These are phyloP conservation scores for Penicillium verrucosum DNA, from an alignment of 2,329 filamentous ascomycete species.

Conservation along the genomic window DNA sequence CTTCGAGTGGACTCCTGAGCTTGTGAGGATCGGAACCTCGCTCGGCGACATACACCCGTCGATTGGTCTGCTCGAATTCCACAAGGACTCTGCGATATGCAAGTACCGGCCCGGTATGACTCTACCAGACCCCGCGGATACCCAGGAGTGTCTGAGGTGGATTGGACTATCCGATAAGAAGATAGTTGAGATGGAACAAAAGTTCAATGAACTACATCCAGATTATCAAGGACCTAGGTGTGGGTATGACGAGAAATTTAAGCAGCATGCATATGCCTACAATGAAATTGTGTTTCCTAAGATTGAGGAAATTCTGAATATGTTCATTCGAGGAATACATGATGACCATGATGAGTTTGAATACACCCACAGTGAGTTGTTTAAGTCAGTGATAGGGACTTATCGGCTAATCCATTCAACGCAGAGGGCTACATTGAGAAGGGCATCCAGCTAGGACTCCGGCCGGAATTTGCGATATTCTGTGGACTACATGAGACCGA, in stretches of 20 bases:
- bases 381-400: background rate
- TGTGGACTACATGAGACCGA: background rate
- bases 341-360: background rate
- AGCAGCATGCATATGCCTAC: background rate
- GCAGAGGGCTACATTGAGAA: background rate
- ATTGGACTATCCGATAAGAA: background rate
- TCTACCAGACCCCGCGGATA: background rate
- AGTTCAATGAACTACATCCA: background rate
- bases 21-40: background rate
- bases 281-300: background rate
- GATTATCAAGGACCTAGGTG: background rate
- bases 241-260: background rate
- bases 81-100: fast-evolving
- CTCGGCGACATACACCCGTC: background rate
- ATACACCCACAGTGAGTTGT: background rate
- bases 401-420: background rate
- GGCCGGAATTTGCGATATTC: background rate
- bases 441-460: background rate
- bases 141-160: background rate
- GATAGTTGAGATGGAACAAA: background rate
- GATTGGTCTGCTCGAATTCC: background rate
- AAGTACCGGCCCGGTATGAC: background rate
- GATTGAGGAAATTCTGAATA: background rate
- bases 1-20: background rate
- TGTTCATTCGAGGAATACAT: background rate